Conservation (phyloP, 495 filamentous ascomycete species). For the Penicillium ochrochloron region DNA sequence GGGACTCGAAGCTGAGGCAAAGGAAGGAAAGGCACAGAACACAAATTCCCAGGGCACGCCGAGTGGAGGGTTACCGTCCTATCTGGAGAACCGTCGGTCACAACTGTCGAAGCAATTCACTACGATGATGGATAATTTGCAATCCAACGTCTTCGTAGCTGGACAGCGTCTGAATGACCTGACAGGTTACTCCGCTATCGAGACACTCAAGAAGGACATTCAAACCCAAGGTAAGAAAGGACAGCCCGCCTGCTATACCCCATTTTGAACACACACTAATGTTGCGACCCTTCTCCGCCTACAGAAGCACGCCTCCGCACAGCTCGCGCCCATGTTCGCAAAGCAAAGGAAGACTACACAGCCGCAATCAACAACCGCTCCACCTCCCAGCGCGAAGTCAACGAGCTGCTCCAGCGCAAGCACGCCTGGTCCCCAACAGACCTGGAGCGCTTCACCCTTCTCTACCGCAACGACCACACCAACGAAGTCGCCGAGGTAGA, state of each 20-base stretch:
- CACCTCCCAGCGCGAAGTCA: conserved; percentile 92
- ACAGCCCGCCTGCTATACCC: background rate
- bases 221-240: conserved; percentile 59
- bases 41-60: conserved; percentile 8
- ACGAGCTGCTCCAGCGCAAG: conserved; percentile 89
- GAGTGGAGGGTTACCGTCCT: conserved; percentile 68
- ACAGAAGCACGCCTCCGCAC: conserved; percentile 65
- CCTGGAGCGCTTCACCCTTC: conserved; percentile 90
- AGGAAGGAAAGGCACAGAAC: conserved; percentile 4
- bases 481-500: conserved; percentile 87
- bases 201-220: conserved; percentile 79
- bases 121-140: conserved; percentile 83
- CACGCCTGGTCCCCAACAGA: conserved; percentile 86
- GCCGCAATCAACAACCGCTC: conserved; percentile 77
- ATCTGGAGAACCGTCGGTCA: conserved; percentile 72
- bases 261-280: background rate
- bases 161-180: conserved; percentile 89
- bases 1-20: conserved; percentile 19
- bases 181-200: conserved; percentile 94
- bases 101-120: conserved; percentile 74
- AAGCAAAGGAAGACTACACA: conserved; percentile 76
- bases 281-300: conserved; percentile 8
- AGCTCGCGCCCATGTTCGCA: conserved; percentile 67
- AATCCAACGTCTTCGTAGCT: conserved; percentile 80
- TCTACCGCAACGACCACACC: conserved; percentile 90